These are phyloP conservation scores for Helotiales sp. DNA, from an alignment of 2,329 filamentous ascomycete species.

Conservation along the genomic window DNA sequence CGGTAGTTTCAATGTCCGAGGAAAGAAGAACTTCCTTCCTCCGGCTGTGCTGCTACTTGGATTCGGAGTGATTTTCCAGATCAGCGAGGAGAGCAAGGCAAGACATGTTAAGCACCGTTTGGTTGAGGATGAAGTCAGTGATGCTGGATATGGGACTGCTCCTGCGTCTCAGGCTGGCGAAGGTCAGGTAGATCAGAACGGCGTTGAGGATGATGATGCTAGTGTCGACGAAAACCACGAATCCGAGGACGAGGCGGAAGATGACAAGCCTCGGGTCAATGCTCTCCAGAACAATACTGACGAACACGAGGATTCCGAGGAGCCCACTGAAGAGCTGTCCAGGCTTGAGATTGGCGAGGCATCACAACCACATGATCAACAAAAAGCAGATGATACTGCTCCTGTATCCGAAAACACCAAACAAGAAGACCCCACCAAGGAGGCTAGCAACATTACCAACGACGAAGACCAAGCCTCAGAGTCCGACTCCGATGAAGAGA, in stretches of 20 bases:
- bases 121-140: slow-evolving; percentile 37
- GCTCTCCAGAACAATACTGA: slow-evolving; percentile 25
- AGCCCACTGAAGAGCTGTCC: slow-evolving; percentile 24
- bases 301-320: slow-evolving; percentile 28
- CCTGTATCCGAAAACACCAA: neutral
- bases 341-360: slow-evolving; percentile 14
- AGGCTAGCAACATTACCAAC: neutral
- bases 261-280: slow-evolving; percentile 30
- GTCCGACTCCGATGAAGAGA: slow-evolving; percentile 33
- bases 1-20: slow-evolving; percentile 78
- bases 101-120: slow-evolving; percentile 76
- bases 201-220: slow-evolving; percentile 18
- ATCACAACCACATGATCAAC: neutral
- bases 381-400: neutral
- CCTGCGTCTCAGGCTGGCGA: slow-evolving; percentile 1
- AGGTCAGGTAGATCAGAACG: slow-evolving; percentile 18
- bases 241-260: slow-evolving; percentile 29
- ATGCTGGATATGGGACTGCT: neutral
- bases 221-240: slow-evolving; percentile 19
- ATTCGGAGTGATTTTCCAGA: slow-evolving; percentile 82
- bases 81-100: slow-evolving; percentile 83
- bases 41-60: slow-evolving; percentile 86
- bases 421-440: slow-evolving; percentile 26
- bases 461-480: slow-evolving; percentile 19
- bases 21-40: slow-evolving; percentile 88